A percentile compares a stretch with the other conserved stretches of the same genome.
Evolutionary conservation across 2,329 filamentous ascomycete genomes (phyloP).

Genomic region (Plectosphaerella sp.): DNA sequence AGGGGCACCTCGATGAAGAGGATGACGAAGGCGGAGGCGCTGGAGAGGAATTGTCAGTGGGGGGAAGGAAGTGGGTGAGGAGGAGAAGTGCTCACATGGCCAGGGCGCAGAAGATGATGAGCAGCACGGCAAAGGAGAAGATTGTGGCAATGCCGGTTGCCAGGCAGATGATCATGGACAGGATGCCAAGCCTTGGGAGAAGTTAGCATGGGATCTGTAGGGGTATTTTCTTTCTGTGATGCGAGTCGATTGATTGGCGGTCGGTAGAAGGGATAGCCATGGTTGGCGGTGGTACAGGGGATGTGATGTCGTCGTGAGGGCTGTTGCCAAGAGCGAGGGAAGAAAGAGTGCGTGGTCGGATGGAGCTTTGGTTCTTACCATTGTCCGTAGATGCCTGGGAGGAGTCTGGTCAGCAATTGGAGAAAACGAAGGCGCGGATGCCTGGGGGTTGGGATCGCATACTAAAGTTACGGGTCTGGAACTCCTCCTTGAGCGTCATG

Average conservation of each 20-base stretch:
- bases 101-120: slow-evolving; percentile 49
- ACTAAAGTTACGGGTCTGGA: slow-evolving; percentile 72
- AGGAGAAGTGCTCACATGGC: slow-evolving; percentile 42
- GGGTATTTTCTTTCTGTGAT: background rate
- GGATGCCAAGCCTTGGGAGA: slow-evolving; percentile 56
- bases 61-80: background rate
- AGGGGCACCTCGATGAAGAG: slow-evolving; percentile 89
- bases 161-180: slow-evolving; percentile 68
- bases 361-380: slow-evolving; percentile 49
- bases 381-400: slow-evolving; percentile 68
- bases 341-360: background rate
- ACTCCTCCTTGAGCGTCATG: slow-evolving; percentile 70
- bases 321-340: background rate
- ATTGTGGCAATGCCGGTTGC: slow-evolving; percentile 66
- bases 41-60: slow-evolving; percentile 25
- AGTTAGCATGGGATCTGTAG: slow-evolving; percentile 60
- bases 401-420: slow-evolving; percentile 18
- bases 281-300: background rate
- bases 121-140: slow-evolving; percentile 46
- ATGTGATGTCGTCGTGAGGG: background rate
- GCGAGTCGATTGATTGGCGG: no score
- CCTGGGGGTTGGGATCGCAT: slow-evolving; percentile 27
- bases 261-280: no score
- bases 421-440: slow-evolving; percentile 7
- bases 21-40: slow-evolving; percentile 67